A percentile compares a stretch with the other conserved stretches of the same genome.
Evolutionary conservation across 345 rosid genomes (phyloP).

Genomic region (Dovyalis caffra): DNA sequence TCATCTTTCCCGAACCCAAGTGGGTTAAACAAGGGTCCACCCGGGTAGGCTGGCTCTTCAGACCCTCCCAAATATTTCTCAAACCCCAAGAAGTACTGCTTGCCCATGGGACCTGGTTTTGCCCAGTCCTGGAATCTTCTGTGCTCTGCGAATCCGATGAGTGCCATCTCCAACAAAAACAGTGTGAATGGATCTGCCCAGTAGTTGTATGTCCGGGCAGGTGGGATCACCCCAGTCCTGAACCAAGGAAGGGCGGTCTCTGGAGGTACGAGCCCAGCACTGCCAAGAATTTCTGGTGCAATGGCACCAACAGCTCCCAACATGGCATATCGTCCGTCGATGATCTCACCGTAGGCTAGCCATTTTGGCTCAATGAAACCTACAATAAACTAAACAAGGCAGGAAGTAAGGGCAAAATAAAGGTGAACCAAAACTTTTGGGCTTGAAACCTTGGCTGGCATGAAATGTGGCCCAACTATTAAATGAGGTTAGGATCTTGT

Average conservation of each 20-base stretch:
- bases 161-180: conserved; percentile 88
- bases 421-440: conserved; percentile 29
- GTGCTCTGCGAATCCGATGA: conserved; percentile 99
- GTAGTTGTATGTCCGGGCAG: conserved; percentile 88
- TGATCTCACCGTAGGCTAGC: conserved; percentile 90
- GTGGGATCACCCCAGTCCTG: conserved; percentile 93
- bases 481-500: conserved; percentile 65
- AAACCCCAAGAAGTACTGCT: conserved; percentile 84
- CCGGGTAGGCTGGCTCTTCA: conserved; percentile 83
- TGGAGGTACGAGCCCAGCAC: conserved; percentile 71
- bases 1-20: conserved; percentile 89
- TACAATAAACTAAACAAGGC: background rate
- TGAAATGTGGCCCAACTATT: conserved; percentile 20
- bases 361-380: conserved; percentile 96
- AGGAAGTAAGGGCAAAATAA: conserved; percentile 14
- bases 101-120: conserved; percentile 89
- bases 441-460: conserved; percentile 26
- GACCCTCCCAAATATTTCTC: conserved; percentile 88
- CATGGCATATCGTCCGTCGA: conserved; percentile 89
- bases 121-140: conserved; percentile 89
- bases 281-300: conserved; percentile 88
- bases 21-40: conserved; percentile 94
- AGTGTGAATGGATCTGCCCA: conserved; percentile 96
- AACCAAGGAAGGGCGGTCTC: conserved; percentile 98
- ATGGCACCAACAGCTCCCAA: conserved; percentile 77